Evolutionary conservation across 2,329 filamentous ascomycete species (phyloP).

Genomic region (Metarhizium album): DNA sequence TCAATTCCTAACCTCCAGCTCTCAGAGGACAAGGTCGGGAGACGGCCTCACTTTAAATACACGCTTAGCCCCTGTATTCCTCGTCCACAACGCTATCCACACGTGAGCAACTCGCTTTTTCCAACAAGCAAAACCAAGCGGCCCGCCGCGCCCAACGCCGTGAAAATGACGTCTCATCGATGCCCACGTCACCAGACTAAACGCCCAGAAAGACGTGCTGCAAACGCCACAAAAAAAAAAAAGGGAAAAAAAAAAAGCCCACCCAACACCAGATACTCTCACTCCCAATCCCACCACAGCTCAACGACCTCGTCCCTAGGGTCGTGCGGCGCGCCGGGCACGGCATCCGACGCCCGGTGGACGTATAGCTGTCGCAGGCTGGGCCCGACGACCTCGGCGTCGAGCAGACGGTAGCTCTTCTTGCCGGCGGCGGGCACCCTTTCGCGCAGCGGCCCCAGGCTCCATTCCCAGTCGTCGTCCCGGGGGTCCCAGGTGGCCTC

Average conservation of each 20-base stretch:
- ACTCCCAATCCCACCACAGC: slow-evolving; percentile 31
- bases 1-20: no score
- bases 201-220: neutral
- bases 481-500: slow-evolving; percentile 45
- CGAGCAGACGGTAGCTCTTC: slow-evolving; percentile 38
- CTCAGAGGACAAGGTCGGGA: no score
- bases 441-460: slow-evolving; percentile 39
- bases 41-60: no score
- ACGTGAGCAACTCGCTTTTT: no score
- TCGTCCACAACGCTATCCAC: no score
- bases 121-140: no score
- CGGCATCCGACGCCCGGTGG: slow-evolving; percentile 25
- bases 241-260: neutral
- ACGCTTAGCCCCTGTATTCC: no score
- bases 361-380: slow-evolving; percentile 46
- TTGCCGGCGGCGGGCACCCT: slow-evolving; percentile 30
- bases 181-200: no score
- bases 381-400: slow-evolving; percentile 30
- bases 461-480: slow-evolving; percentile 35
- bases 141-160: neutral
- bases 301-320: slow-evolving; percentile 35
- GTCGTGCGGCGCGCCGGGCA: slow-evolving; percentile 19
- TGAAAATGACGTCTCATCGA: neutral
- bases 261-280: neutral
- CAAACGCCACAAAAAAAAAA: neutral